phyloP scores from a whole-genome alignment of 2,329 filamentous ascomycete species.

The Verticillium zaregamsianum region DNA sequence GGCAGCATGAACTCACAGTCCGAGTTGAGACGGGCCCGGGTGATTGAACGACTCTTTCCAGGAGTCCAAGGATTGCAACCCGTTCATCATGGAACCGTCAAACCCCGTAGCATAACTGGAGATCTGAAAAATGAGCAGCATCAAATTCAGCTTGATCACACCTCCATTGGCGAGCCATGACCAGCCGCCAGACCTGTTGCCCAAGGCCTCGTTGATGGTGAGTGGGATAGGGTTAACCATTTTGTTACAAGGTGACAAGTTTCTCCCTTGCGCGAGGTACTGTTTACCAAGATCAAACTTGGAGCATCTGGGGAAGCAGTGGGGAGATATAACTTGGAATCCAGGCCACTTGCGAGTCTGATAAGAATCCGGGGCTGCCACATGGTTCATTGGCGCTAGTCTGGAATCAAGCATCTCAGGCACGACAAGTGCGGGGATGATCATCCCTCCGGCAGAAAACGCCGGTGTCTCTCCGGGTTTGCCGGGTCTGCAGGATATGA shows the following conservation, averaged over 20 bases:
- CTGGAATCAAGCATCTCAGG: not conserved
- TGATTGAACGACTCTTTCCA: constrained; percentile 32
- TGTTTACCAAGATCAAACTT: not conserved
- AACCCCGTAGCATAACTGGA: not conserved
- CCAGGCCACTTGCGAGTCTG: not conserved
- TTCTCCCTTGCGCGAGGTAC: not conserved
- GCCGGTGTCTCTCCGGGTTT: not conserved
- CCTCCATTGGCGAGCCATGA: not conserved
- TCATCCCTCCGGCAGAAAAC: not conserved
- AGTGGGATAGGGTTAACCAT: not conserved
- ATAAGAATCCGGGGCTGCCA: not conserved
- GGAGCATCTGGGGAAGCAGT: not conserved
- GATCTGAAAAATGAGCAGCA: not conserved
- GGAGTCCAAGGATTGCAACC: constrained; percentile 28
- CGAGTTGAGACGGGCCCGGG: constrained; percentile 20
- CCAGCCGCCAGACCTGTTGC: not conserved
- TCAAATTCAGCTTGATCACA: not conserved
- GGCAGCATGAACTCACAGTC: constrained; percentile 3
- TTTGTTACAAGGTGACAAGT: not conserved
- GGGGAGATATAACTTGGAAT: not conserved
- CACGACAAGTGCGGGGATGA: not conserved
- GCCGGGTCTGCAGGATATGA: not conserved
- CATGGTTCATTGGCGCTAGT: not conserved
- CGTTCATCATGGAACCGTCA: constrained; percentile 36
- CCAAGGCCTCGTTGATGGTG: not conserved